Evolutionary conservation across 2,329 filamentous ascomycete species (phyloP), one percentile per base, ranked within the genome.

Genomic region (Didymella glomerata): DNA sequence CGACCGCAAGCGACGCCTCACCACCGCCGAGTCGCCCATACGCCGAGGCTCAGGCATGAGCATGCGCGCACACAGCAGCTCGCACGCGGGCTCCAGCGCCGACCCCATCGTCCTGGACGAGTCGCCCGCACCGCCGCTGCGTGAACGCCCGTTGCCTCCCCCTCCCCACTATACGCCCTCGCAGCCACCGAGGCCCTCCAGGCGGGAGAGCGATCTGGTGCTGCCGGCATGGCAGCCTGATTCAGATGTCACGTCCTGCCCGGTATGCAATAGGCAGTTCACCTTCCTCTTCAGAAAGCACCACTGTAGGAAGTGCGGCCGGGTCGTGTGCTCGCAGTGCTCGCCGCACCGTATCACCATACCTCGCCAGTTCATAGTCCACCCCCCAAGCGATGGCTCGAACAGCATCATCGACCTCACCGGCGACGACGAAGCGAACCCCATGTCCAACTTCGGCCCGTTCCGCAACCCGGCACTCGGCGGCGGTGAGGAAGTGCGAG

Each of bases 261-360:
- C 93, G 2, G 96, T 97, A 57, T 98, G 94, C 74, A 81, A 83
- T 51, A 86, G 85, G 0, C 86, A 88, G 47, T 98, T 98, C 73
- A 91, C 86, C 73, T 90, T 96, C 68, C 92, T 92, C 80, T 88
- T 92, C 72, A 85, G 94, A 63, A 96, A 96, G 74, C 94, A 98
- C 79, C 94, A 98, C 75, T 98, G 94, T 83, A 90, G 89, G 67
- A 97, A 97, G 85, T 98, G 94, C 74, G 94, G 94, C 45, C 84
- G 93, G 61, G 93, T 98, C 9, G 94, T 98, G 24, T 98, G 94
- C 77, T 88, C 89, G 57, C 84, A 87, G 20, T 98, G 94, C 79
- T 97, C 94, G 2, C 94, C 94, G 3, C 94, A 98, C 77, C 87
- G 93, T 61, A 98, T 98, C 73, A 96, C 91, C 3, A 97, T 98